Conservation (phyloP, 495 filamentous ascomycete species). For the Penicillium cataractarum region DNA sequence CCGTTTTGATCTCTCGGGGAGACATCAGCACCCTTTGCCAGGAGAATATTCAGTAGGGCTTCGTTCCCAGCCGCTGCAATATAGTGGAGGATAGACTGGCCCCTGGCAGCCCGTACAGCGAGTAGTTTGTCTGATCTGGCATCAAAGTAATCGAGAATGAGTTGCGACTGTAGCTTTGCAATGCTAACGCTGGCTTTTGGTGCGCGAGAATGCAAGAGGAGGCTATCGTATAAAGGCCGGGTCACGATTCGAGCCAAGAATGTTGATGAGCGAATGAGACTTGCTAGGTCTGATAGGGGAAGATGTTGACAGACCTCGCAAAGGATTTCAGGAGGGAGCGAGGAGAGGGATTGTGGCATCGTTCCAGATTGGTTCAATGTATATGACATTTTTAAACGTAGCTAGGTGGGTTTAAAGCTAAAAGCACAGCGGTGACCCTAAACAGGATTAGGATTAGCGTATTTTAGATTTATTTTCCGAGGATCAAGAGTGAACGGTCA, state of each 20-base stretch:
- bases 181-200: not conserved
- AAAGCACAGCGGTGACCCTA: too few relatives aligned
- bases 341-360: not conserved
- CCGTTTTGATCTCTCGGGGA: not conserved
- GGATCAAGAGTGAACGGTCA: too few relatives aligned
- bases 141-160: not conserved
- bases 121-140: not conserved
- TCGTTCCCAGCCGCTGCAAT: not conserved
- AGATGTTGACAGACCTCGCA: not conserved
- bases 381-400: too few relatives aligned
- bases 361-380: too few relatives aligned
- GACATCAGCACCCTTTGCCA: not conserved
- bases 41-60: not conserved
- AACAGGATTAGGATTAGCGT: too few relatives aligned
- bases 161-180: not conserved
- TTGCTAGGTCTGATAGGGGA: not conserved
- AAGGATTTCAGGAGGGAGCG: not conserved
- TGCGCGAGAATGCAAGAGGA: not conserved
- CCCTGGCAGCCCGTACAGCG: not conserved
- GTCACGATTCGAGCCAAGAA: not conserved
- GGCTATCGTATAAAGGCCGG: not conserved
- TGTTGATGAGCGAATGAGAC: not conserved
- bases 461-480: too few relatives aligned
- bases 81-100: not conserved
- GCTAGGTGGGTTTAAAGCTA: too few relatives aligned